Evolutionary conservation across 257 asterid species (phyloP), one percentile per base, ranked within the genome.

Genomic region (Haberlea rhodopensis): DNA sequence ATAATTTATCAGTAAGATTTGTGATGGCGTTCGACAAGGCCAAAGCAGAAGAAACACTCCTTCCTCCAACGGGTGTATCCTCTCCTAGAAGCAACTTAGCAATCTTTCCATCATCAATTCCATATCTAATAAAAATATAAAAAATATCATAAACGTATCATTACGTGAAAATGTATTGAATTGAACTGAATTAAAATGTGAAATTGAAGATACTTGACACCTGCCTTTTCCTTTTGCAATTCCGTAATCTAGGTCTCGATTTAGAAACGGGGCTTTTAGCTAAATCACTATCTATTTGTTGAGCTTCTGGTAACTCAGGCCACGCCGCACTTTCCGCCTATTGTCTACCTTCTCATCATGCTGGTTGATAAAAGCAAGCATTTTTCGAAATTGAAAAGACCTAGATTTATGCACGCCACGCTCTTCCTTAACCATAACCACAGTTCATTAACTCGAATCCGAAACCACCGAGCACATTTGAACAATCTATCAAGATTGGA

Each of bases 11-110:
- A 23, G 97, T 85, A 74, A 90, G 94, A 80, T 90, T 90, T 20
- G 97, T 90, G 20, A 88, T 80, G 79, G 97, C 91, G 22, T 90
- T 90, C 13, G 97, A 90, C 48, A 88, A 71, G 53, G 97, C 97
- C 56, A 90, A 63, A 57, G 97, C 97, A 16, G 97, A 87, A 54
- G 97, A 80, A 75, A 90, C 97, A 21, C 97, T 96, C 78, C 85
- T 87, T 45, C 96, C 97, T 10, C 96, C 90, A 29, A 96, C 97
- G 0, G 97, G 88, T 95, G 86, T 90, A 68, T 90, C 97, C 66
- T 88, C 97, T 52, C 97, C 97, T 49, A 90, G 60, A 11, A 90
- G 95, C 45, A 90, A 85, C 79, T 90, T 90, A 0, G 94, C 75
- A 58, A 88, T 72, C 73, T 85, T 76, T 88, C 95, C 80, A 81